Conservation (phyloP, 2,329 filamentous ascomycete species). For the Helicocarpus griseus region DNA sequence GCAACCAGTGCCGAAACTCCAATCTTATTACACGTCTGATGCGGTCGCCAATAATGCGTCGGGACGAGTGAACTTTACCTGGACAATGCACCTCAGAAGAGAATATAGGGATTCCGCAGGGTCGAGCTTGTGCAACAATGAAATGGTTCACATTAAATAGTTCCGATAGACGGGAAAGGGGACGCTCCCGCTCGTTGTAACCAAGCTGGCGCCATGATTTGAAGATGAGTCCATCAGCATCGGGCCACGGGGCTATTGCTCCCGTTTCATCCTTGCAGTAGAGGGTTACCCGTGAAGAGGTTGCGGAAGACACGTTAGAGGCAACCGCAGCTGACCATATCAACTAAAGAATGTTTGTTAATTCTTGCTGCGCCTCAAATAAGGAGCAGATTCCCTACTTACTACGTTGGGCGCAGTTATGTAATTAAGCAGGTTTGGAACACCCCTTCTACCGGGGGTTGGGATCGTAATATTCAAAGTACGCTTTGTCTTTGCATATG, state of each 20-base stretch:
- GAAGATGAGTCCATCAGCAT: constrained; percentile 51
- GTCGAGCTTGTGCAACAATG: constrained; percentile 83
- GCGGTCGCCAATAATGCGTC: constrained; percentile 48
- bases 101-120: constrained; percentile 79
- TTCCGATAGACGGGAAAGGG: constrained; percentile 63
- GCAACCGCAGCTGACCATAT: constrained; percentile 41
- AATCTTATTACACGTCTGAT: constrained; percentile 58
- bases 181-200: constrained; percentile 57
- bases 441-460: constrained; percentile 60
- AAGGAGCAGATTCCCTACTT: constrained; percentile 31
- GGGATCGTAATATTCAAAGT: constrained; percentile 88
- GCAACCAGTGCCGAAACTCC: constrained; percentile 70
- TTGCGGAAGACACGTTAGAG: constrained; percentile 41
- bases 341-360: constrained; percentile 40
- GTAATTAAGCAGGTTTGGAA: constrained; percentile 82
- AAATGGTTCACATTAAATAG: constrained; percentile 93
- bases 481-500: constrained; percentile 73
- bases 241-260: constrained; percentile 63
- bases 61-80: constrained; percentile 47
- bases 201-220: constrained; percentile 58
- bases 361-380: not conserved
- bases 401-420: constrained; percentile 88
- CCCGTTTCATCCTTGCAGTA: constrained; percentile 70
- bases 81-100: constrained; percentile 72
- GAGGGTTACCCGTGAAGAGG: constrained; percentile 58